These are phyloP conservation scores for Heliamphora pulchella DNA, from an alignment of 179 eudicot genomes.

Conservation along the genomic window DNA sequence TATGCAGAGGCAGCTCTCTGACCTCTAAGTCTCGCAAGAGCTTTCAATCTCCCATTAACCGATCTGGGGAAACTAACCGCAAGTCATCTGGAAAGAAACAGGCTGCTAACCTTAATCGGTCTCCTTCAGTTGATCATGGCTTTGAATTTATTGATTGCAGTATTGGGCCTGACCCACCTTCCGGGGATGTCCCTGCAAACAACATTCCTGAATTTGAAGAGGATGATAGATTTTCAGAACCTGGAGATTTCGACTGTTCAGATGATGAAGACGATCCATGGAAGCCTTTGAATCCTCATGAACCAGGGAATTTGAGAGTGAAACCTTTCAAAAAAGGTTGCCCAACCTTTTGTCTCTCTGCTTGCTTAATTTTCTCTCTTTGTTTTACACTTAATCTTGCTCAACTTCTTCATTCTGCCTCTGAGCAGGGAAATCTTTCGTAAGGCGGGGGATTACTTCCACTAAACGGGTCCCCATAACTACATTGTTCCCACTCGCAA, in stretches of 20 bases:
- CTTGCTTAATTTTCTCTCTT: conserved; percentile 2
- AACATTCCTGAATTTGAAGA: conserved; percentile 38
- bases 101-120: conserved; percentile 23
- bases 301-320: conserved; percentile 72
- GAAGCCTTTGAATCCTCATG: conserved; percentile 91
- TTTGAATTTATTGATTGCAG: conserved; percentile 23
- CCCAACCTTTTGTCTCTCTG: conserved; percentile 12
- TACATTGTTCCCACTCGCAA: conserved; percentile 68
- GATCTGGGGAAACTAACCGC: conserved; percentile 46
- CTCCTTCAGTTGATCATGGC: conserved; percentile 31
- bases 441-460: conserved; percentile 25
- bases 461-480: conserved; percentile 27
- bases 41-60: conserved; percentile 51
- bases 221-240: conserved; percentile 45
- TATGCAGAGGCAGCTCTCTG: conserved; percentile 39
- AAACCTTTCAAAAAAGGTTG: conserved; percentile 81
- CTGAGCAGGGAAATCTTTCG: conserved; percentile 48
- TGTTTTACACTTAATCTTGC: conserved; percentile 12
- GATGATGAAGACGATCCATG: conserved; percentile 76
- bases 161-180: conserved; percentile 35
- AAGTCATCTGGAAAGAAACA: conserved; percentile 51
- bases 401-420: conserved; percentile 17
- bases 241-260: conserved; percentile 36
- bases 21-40: conserved; percentile 59
- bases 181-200: conserved; percentile 26